Conservation (phyloP, 768 basidiomycete species). For the Gloeostereum incarnatum region DNA sequence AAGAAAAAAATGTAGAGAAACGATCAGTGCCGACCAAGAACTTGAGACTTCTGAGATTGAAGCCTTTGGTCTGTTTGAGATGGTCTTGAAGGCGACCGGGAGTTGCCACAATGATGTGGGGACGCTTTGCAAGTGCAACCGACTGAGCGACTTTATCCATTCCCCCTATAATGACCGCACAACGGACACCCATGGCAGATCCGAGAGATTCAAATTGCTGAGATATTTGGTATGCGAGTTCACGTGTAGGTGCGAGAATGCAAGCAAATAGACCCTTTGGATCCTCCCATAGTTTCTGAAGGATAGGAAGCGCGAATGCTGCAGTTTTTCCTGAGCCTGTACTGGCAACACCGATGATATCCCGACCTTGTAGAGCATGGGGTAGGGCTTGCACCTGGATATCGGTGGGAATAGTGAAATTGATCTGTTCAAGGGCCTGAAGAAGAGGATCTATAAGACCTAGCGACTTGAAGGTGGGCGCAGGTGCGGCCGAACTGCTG, state of each 20-base stretch:
- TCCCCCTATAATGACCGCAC: conserved; percentile 90
- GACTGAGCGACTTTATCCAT: conserved; percentile 87
- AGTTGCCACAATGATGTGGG: conserved; percentile 92
- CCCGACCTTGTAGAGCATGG: conserved; percentile 80
- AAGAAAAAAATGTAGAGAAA: background rate
- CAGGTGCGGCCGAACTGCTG: conserved; percentile 27
- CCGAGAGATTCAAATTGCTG: conserved; percentile 92
- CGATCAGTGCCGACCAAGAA: conserved; percentile 58
- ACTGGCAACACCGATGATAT: conserved; percentile 95
- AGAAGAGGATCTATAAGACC: conserved; percentile 88
- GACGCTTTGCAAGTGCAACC: conserved; percentile 86
- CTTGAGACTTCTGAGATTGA: conserved; percentile 75
- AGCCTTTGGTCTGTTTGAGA: conserved; percentile 95
- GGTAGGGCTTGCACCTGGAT: conserved; percentile 86
- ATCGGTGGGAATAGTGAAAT: conserved; percentile 80
- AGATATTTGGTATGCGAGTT: conserved; percentile 97
- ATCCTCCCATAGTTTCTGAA: conserved; percentile 95
- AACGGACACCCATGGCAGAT: conserved; percentile 86
- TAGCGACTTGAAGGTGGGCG: conserved; percentile 70
- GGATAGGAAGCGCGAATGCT: conserved; percentile 90
- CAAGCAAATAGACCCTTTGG: conserved; percentile 91
- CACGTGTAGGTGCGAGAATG: conserved; percentile 91
- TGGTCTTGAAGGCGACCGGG: conserved; percentile 92
- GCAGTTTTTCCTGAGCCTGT: conserved; percentile 98
- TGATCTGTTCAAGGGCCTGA: conserved; percentile 71